A percentile compares a stretch with the other conserved stretches of the same genome.
phyloP scores from a whole-genome alignment of 2,329 filamentous ascomycete species.

The Ophiostoma tasmaniense region DNA sequence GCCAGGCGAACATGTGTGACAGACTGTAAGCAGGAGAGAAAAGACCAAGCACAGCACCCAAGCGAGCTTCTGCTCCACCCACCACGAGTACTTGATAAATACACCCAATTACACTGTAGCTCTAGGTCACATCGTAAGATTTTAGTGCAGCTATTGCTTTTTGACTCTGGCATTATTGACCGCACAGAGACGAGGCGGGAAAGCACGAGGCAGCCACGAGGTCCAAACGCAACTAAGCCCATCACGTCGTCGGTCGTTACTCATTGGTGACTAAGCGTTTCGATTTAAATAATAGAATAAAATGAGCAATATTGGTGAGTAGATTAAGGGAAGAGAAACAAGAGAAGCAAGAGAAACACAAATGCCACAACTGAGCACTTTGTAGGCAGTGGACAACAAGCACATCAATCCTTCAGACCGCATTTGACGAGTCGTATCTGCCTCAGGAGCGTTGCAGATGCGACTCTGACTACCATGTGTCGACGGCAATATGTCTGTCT shows the following conservation, averaged over 20 bases:
- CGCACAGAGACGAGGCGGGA: background rate
- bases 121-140: background rate
- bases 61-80: background rate
- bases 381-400: no score
- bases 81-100: background rate
- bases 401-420: no score
- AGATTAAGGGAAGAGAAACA: no score
- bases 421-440: background rate
- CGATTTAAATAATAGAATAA: no score
- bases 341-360: no score
- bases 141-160: background rate
- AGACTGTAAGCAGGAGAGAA: no score
- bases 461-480: no score
- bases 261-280: background rate
- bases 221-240: background rate
- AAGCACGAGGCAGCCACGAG: constrained; percentile 1
- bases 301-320: no score
- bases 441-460: background rate
- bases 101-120: background rate
- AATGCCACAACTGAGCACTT: no score
- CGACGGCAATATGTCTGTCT: no score
- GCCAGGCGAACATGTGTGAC: no score
- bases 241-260: background rate
- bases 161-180: no score
- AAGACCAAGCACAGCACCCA: background rate